Base-by-base conservation (phyloP, 192 early-diverging fungal species). In the Geranomyces variabilis region DNA sequence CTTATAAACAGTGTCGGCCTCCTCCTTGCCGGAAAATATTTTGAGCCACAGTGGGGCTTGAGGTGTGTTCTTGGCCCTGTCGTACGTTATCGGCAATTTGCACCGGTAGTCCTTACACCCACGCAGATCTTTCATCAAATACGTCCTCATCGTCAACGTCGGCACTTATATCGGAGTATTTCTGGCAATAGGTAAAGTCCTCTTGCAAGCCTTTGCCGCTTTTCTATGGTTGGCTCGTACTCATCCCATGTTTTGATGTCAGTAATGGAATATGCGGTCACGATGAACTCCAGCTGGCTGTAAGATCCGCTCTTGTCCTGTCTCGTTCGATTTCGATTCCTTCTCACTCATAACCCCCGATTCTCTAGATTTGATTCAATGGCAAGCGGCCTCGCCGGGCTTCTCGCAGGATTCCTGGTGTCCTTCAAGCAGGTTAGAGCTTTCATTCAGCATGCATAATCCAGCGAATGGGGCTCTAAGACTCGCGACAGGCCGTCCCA, bases 1-100 rank as follows among this genome's bases (percentile, higher is more conserved):
- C 14, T 84, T 30, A 73, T 71, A 41, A 84, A 82, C 70, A 26
- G 69, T 5, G 47, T 74, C 1, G 66, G 74, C 10, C 63, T 90
- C 3, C 60, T 89, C 19, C 71, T 85, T 15, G 73, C 80, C 67
- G 94, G 93, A 44, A 84, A 88, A 69, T 96, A 94, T 75, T 81
- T 96, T 71, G 96, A 95, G 75, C 81, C 86, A 24, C 84, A 85
- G 63, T 98, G 94, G 93, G 93, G 93, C 12, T 78, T 84, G 28
- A 86, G 65, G 74, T 82, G 46, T 10, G 64, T 49, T 46, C 43
- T 0, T 0, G 15, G 19, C 15, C 51, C 17, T 26, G 51, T 17
- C 3, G 19, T 3, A 17, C 19, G 2, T 3, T 4, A 15, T 53
- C 51, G 7, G 17, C 6, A 9, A 7, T n/a, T 53, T 53, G n/a